Evolutionary conservation across 306 rosid species (phyloP).

Genomic region (Quercus berberidifolia): DNA sequence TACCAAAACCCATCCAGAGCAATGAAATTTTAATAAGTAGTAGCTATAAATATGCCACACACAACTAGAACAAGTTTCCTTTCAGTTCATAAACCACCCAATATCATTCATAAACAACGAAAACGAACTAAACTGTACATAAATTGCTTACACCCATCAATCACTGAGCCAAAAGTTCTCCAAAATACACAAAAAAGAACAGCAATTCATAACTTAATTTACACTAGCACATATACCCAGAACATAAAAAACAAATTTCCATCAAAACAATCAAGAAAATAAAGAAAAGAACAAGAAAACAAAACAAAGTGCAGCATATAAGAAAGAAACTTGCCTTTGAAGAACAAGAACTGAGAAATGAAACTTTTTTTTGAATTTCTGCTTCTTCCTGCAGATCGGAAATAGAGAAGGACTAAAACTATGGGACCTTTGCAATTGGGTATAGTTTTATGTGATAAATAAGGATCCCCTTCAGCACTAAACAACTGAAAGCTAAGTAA

Average conservation of each 20-base stretch:
- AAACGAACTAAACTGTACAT: not conserved
- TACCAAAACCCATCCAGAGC: not conserved
- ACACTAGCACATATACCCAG: constrained; percentile 11
- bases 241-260: constrained; percentile 8
- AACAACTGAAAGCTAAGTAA: constrained; percentile 23
- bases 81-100: not conserved
- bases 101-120: not conserved
- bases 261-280: not conserved
- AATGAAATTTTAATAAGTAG: not conserved
- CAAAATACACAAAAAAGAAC: not conserved
- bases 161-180: not conserved
- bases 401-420: constrained; percentile 14
- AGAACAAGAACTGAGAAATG: constrained; percentile 14
- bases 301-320: constrained; percentile 7
- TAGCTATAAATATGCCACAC: constrained; percentile 1
- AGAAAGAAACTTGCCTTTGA: constrained; percentile 33
- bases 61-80: not conserved
- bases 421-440: constrained; percentile 4
- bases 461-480: constrained; percentile 33
- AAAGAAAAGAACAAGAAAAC: not conserved
- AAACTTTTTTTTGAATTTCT: not conserved
- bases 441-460: constrained; percentile 35
- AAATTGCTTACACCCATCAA: constrained; percentile 17
- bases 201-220: not conserved
- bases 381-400: constrained; percentile 19